phyloP scores from a whole-genome alignment of 208 protist genomes.

The Acanthamoeba royreba region DNA sequence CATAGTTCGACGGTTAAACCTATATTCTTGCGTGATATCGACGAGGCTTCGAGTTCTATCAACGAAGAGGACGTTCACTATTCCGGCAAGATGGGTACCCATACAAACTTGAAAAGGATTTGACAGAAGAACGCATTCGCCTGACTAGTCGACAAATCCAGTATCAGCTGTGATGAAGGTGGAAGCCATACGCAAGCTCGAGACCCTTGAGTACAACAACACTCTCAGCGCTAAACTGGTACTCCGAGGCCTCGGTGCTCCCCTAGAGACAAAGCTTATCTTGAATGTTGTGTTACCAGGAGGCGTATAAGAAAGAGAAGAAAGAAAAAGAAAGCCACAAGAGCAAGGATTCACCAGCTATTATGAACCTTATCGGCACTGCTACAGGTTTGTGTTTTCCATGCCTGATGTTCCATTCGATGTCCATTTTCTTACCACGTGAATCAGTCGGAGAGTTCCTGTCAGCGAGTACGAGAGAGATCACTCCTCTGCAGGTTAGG shows the following conservation, averaged over 20 bases:
- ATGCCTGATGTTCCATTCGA: too few relatives aligned
- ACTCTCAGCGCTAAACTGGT: neutral
- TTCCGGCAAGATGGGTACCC: neutral
- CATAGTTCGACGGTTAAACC: neutral
- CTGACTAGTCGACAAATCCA: too few relatives aligned
- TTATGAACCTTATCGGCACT: neutral
- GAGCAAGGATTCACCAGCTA: neutral
- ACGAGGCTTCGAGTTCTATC: neutral
- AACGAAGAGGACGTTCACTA: neutral
- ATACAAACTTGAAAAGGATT: too few relatives aligned
- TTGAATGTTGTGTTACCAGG: neutral
- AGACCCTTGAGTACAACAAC: neutral
- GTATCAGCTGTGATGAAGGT: neutral
- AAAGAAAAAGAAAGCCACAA: neutral
- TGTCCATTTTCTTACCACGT: too few relatives aligned
- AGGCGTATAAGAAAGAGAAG: neutral
- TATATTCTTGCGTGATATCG: neutral
- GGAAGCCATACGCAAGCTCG: neutral
- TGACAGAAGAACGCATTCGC: too few relatives aligned
- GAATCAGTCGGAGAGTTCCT: neutral
- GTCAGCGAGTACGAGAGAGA: neutral
- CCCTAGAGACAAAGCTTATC: neutral
- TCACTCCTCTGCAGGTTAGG: too few relatives aligned
- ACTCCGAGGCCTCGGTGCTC: neutral
- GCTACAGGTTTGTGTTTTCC: neutral